phyloP scores from a whole-genome alignment of 768 basidiomycete genomes.

The Termitomyces bulborhizus region DNA sequence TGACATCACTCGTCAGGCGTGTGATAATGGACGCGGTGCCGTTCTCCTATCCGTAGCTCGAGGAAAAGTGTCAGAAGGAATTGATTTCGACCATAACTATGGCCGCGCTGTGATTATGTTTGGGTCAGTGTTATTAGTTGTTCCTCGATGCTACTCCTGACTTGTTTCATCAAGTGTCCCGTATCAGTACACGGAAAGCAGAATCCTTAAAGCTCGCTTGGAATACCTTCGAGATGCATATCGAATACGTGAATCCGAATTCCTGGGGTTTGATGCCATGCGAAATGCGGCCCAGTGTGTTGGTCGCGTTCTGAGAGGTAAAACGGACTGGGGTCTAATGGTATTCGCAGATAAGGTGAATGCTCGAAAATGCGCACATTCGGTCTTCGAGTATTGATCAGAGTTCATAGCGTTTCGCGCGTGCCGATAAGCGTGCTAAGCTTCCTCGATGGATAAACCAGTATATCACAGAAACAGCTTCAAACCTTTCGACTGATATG shows the following conservation, averaged over 20 bases:
- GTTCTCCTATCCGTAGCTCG: slow-evolving; percentile 95
- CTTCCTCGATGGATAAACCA: slow-evolving; percentile 99
- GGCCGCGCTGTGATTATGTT: slow-evolving; percentile 99
- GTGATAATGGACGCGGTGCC: slow-evolving; percentile 96
- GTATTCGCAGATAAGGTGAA: slow-evolving; percentile 95
- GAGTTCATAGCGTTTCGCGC: slow-evolving; percentile 68
- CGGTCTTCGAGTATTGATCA: neutral
- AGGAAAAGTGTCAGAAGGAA: slow-evolving; percentile 99
- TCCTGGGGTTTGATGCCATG: slow-evolving; percentile 99
- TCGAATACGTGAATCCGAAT: slow-evolving; percentile 97
- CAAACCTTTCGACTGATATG: slow-evolving; percentile 98
- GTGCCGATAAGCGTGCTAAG: slow-evolving; percentile 91
- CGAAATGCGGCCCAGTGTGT: slow-evolving; percentile 99
- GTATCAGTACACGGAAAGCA: slow-evolving; percentile 97
- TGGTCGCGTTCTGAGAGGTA: slow-evolving; percentile 93
- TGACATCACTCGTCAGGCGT: slow-evolving; percentile 54
- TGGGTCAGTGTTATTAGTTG: slow-evolving; percentile 47
- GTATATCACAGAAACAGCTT: slow-evolving; percentile 97
- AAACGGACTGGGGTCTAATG: slow-evolving; percentile 99
- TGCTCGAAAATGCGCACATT: neutral
- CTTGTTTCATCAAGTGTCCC: slow-evolving; percentile 58
- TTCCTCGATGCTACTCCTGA: slow-evolving; percentile 2
- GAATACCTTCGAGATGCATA: slow-evolving; percentile 99
- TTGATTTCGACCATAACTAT: slow-evolving; percentile 99
- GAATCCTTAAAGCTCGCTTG: slow-evolving; percentile 93